Conservation (phyloP, 495 filamentous ascomycete species). For the Penicillium canariense region DNA sequence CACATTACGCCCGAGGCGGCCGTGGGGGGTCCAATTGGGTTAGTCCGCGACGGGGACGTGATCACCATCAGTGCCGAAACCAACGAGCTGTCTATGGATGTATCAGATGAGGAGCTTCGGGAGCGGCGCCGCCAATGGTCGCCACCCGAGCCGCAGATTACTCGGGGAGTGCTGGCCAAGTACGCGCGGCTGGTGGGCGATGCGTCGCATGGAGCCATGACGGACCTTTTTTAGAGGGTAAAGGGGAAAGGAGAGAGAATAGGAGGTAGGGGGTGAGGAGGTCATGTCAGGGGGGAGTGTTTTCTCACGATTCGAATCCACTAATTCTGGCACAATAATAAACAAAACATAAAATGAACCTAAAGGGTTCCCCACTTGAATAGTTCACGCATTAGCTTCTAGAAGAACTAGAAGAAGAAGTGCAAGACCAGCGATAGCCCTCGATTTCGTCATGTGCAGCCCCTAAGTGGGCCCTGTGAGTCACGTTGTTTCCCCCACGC, state of each 20-base stretch:
- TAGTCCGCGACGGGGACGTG: constrained; percentile 77
- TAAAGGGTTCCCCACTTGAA: background rate
- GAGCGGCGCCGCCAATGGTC: constrained; percentile 68
- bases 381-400: background rate
- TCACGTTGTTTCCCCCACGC: constrained; percentile 38
- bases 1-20: constrained; percentile 93
- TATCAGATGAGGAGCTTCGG: constrained; percentile 71
- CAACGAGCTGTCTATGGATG: constrained; percentile 73
- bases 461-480: constrained; percentile 23
- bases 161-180: constrained; percentile 85
- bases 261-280: background rate
- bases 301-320: background rate
- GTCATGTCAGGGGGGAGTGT: background rate
- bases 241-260: background rate
- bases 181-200: constrained; percentile 75
- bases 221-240: constrained; percentile 42
- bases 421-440: background rate
- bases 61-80: constrained; percentile 83
- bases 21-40: constrained; percentile 75
- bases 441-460: constrained; percentile 20
- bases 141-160: constrained; percentile 69
- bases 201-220: constrained; percentile 68
- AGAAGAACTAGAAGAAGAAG: constrained; percentile 2
- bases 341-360: background rate
- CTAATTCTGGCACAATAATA: background rate